Evolutionary conservation across 2,329 filamentous ascomycete species (phyloP).

Genomic region (Pleochaeta shiraiana): DNA sequence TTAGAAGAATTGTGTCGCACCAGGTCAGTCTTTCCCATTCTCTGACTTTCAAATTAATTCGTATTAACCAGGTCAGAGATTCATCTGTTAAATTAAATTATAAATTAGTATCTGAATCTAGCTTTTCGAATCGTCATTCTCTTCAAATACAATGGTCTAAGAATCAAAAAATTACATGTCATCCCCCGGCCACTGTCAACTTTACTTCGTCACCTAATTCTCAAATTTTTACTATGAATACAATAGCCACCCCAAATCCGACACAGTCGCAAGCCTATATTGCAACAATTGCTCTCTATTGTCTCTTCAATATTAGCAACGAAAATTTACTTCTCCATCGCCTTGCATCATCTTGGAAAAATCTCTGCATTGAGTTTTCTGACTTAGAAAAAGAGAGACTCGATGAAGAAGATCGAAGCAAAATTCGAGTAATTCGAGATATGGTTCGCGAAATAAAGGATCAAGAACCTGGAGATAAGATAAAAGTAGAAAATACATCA

Average conservation of each 20-base stretch:
- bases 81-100: slow-evolving; percentile 43
- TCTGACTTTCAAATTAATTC: not conserved
- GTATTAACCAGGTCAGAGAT: slow-evolving; percentile 30
- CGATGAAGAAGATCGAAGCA: slow-evolving; percentile 47
- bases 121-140: slow-evolving; percentile 55
- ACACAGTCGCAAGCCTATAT: slow-evolving; percentile 77
- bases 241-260: slow-evolving; percentile 48
- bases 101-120: slow-evolving; percentile 45
- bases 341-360: slow-evolving; percentile 60
- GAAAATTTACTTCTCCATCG: slow-evolving; percentile 72
- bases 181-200: slow-evolving; percentile 14
- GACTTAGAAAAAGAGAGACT: slow-evolving; percentile 45
- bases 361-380: slow-evolving; percentile 64
- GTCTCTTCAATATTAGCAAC: slow-evolving; percentile 51
- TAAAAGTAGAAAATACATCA: slow-evolving; percentile 59
- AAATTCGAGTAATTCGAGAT: slow-evolving; percentile 44
- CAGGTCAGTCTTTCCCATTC: slow-evolving; percentile 26
- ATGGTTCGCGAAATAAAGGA: slow-evolving; percentile 47
- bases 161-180: slow-evolving; percentile 31
- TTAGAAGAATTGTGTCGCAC: slow-evolving; percentile 78
- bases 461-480: slow-evolving; percentile 47
- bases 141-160: slow-evolving; percentile 64
- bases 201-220: slow-evolving; percentile 22
- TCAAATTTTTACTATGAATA: slow-evolving; percentile 51
- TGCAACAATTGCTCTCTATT: slow-evolving; percentile 62